Conservation (phyloP, 495 filamentous ascomycete species). For the Hyaloscypha bicolor region DNA sequence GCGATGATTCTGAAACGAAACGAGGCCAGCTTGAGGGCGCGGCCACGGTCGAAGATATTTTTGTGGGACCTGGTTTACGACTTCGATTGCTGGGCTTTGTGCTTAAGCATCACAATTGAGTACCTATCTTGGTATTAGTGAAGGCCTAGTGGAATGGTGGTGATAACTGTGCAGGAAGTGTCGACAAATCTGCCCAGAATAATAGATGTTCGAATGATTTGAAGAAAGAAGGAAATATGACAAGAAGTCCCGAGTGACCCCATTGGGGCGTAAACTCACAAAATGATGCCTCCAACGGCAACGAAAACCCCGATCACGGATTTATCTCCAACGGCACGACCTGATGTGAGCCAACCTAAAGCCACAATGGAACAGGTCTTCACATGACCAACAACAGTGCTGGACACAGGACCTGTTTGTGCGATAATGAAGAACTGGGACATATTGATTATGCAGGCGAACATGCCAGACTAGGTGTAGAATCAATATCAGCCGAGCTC, state of each 20-base stretch:
- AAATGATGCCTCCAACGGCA: conserved; percentile 57
- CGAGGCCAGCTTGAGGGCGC: neutral
- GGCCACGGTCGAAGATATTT: neutral
- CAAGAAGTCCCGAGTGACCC: neutral
- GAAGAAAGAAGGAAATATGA: neutral
- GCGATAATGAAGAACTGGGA: conserved; percentile 78
- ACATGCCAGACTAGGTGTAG: conserved; percentile 50
- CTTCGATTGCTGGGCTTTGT: conserved; percentile 27
- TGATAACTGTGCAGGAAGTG: neutral
- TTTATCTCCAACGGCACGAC: conserved; percentile 53
- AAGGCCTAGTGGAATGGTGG: neutral
- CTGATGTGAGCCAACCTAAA: conserved; percentile 56
- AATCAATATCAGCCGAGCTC: conserved; percentile 24
- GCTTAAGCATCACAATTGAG: conserved; percentile 53
- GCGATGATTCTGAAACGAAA: neutral
- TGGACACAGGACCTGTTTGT: conserved; percentile 67
- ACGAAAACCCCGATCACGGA: conserved; percentile 54
- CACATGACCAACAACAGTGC: conserved; percentile 71
- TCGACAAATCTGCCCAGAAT: too few relatives aligned
- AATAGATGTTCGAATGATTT: neutral
- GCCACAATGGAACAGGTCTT: conserved; percentile 63
- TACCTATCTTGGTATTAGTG: conserved; percentile 40
- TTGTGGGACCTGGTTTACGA: neutral
- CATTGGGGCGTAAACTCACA: conserved; percentile 38
- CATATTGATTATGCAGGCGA: conserved; percentile 70